phyloP scores from a whole-genome alignment of 257 asterid genomes.

The Solanum pinnatisectum region DNA sequence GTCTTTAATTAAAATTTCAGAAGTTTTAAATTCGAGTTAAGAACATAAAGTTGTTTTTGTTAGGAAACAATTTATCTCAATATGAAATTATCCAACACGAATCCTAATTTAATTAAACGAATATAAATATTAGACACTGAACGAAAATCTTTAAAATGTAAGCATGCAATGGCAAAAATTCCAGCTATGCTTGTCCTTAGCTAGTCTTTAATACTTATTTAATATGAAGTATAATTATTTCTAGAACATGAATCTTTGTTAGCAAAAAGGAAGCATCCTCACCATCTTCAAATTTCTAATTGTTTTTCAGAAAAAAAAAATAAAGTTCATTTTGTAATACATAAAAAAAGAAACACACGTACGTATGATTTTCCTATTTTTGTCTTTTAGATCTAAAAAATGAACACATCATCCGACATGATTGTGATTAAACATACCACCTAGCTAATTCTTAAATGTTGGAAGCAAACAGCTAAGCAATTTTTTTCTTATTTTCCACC shows the following conservation, averaged over 20 bases:
- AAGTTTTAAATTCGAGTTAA: not conserved
- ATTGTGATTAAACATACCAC: not conserved
- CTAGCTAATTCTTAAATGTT: not conserved
- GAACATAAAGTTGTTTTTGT: not conserved
- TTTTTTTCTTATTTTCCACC: not conserved
- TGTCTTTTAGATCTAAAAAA: not conserved
- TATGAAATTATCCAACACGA: not conserved
- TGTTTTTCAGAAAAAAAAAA: not conserved
- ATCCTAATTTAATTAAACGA: not conserved
- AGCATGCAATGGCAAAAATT: not conserved
- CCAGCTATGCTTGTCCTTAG: not conserved
- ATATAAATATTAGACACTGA: accelerated
- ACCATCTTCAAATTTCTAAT: not conserved
- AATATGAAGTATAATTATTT: not conserved
- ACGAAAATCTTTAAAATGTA: not conserved
- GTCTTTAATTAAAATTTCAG: not conserved
- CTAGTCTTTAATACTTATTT: not conserved
- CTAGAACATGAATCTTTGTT: not conserved
- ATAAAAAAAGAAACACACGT: not conserved
- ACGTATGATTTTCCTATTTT: not conserved
- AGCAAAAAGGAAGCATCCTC: not conserved
- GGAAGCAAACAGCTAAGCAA: not conserved
- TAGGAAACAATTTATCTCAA: no score
- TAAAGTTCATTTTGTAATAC: not conserved
- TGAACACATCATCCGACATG: not conserved